Evolutionary conservation across 345 rosid species (phyloP).

Genomic region (Carallia brachiata): DNA sequence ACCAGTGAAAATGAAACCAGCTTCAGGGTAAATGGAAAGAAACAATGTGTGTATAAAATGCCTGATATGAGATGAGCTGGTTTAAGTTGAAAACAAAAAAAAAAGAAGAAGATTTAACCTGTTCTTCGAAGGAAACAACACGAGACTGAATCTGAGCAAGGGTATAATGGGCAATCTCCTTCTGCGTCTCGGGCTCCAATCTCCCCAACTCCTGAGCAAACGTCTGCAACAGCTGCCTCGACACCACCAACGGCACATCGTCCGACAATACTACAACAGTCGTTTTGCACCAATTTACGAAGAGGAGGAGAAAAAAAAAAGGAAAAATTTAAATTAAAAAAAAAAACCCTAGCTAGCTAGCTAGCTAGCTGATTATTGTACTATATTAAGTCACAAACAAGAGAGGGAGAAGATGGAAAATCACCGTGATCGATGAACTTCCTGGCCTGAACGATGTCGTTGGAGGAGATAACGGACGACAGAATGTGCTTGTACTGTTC

Average conservation of each 20-base stretch:
- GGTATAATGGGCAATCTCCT: conserved; percentile 84
- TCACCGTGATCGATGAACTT: conserved; percentile 86
- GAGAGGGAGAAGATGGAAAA: conserved; percentile 1
- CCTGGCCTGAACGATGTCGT: conserved; percentile 74
- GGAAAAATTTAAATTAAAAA: background rate
- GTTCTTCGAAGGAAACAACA: conserved; percentile 97
- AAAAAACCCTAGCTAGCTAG: conserved; percentile 14
- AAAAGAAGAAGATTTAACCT: conserved; percentile 42
- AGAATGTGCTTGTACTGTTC: conserved; percentile 96
- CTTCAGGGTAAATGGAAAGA: no score
- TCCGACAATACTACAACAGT: conserved; percentile 72
- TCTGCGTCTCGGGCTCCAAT: conserved; percentile 73
- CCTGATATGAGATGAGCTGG: no score
- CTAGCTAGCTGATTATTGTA: background rate
- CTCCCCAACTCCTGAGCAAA: conserved; percentile 84
- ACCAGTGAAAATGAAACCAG: background rate
- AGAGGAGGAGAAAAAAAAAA: background rate
- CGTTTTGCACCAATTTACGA: background rate
- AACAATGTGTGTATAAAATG: background rate
- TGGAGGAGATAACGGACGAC: conserved; percentile 75
- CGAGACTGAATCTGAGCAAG: conserved; percentile 97
- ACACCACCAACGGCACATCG: conserved; percentile 86
- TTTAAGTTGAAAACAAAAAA: background rate
- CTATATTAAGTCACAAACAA: no score
- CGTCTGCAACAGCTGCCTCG: conserved; percentile 89